Conservation (phyloP, 1,284 basidiomycete species). For the Puccinia coronata region DNA sequence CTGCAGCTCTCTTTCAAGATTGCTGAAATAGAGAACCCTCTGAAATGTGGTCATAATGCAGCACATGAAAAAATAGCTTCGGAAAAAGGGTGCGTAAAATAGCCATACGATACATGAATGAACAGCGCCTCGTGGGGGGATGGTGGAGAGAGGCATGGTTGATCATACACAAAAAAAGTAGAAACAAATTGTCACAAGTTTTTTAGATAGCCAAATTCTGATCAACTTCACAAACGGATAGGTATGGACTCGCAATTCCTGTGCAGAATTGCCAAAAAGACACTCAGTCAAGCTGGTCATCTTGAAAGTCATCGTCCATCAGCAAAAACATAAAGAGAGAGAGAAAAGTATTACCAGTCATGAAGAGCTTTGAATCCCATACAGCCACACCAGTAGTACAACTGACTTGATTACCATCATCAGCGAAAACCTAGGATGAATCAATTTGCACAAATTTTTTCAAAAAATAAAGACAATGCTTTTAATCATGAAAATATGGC, state of each 20-base stretch:
- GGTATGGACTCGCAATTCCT: constrained; percentile 30
- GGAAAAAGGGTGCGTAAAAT: too few relatives aligned
- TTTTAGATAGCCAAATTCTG: not conserved
- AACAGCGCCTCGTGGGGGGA: too few relatives aligned
- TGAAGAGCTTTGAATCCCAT: constrained; percentile 31
- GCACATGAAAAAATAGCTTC: too few relatives aligned
- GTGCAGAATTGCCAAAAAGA: not conserved
- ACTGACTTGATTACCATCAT: constrained; percentile 44
- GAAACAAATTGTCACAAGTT: too few relatives aligned
- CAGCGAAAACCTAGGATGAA: constrained; percentile 37
- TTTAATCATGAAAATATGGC: not conserved
- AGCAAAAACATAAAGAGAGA: not conserved
- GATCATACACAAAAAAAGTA: too few relatives aligned
- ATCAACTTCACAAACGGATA: constrained; percentile 32
- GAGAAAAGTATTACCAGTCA: constrained; percentile 35
- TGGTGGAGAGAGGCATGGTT: too few relatives aligned
- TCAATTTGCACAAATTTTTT: not conserved
- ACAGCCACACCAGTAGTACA: constrained; percentile 32
- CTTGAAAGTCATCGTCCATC: too few relatives aligned
- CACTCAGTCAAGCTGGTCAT: not conserved
- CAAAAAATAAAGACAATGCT: too few relatives aligned
- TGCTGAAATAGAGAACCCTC: too few relatives aligned
- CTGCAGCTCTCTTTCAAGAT: too few relatives aligned
- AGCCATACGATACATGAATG: too few relatives aligned
- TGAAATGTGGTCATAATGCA: too few relatives aligned